A percentile compares a stretch with the other conserved stretches of the same genome.
These are phyloP conservation scores for Candida mattraensis DNA, from an alignment of 805 yeast genomes.

Conservation along the genomic window DNA sequence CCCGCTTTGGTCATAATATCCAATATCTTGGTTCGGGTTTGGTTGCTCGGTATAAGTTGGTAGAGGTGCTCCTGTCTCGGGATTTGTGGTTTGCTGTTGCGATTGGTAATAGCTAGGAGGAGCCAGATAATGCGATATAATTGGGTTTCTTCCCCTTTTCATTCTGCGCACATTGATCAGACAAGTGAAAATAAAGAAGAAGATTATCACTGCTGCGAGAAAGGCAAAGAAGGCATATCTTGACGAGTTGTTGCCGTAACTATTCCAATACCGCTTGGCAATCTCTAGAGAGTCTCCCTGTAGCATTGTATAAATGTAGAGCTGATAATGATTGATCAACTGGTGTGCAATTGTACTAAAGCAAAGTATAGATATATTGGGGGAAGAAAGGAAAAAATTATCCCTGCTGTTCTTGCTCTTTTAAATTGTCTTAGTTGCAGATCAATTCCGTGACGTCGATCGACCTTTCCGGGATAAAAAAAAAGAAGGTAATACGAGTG, in stretches of 20 bases:
- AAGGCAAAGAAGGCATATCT: slow-evolving; percentile 69
- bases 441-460: too few relatives aligned
- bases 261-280: slow-evolving; percentile 20
- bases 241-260: slow-evolving; percentile 31
- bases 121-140: slow-evolving; percentile 51
- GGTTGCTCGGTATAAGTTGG: slow-evolving; percentile 70
- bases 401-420: too few relatives aligned
- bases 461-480: too few relatives aligned
- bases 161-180: slow-evolving; percentile 55
- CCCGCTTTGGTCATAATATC: slow-evolving; percentile 70
- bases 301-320: too few relatives aligned
- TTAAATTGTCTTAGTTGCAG: too few relatives aligned
- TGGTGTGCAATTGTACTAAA: too few relatives aligned
- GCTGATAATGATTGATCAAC: too few relatives aligned
- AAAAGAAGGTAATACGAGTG: too few relatives aligned
- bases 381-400: too few relatives aligned
- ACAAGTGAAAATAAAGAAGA: slow-evolving; percentile 51
- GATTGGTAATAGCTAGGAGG: slow-evolving; percentile 78
- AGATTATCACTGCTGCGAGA: slow-evolving; percentile 47
- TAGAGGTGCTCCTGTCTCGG: slow-evolving; percentile 43
- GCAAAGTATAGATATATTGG: too few relatives aligned
- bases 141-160: slow-evolving; percentile 55
- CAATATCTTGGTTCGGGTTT: slow-evolving; percentile 68
- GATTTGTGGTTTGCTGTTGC: slow-evolving; percentile 48
- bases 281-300: slow-evolving; percentile 3